Conservation (phyloP, 148 eudicot species). For the Chenopodium formosanum region DNA sequence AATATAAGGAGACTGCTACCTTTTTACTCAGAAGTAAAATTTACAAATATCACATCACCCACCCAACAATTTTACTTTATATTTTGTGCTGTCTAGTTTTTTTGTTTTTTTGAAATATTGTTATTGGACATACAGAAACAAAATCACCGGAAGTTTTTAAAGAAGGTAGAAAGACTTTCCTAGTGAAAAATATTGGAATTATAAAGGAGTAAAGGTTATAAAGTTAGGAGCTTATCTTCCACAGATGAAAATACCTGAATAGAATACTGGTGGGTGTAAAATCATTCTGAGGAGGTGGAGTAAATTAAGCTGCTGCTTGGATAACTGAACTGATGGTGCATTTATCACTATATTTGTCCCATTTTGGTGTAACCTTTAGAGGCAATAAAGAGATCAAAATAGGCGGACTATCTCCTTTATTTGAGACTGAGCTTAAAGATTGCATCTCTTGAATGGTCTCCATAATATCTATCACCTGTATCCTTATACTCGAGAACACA, state of each 20-base stretch:
- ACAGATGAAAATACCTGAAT: not conserved
- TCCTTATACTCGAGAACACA: not conserved
- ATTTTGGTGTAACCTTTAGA: not conserved
- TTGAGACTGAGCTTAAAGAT: not conserved
- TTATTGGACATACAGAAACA: not conserved
- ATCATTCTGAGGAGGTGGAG: not conserved
- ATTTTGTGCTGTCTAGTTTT: not conserved
- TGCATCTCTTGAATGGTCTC: not conserved
- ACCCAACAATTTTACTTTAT: not conserved
- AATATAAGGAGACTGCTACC: not conserved
- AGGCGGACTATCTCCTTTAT: not conserved
- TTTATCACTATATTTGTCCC: not conserved
- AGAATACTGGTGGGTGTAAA: not conserved
- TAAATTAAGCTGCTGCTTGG: not conserved
- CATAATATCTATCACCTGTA: not conserved
- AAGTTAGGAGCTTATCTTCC: not conserved
- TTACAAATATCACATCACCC: not conserved
- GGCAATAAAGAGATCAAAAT: not conserved
- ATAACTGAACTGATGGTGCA: not conserved
- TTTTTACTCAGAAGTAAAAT: not conserved
- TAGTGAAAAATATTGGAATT: not conserved
- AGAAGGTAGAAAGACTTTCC: not conserved
- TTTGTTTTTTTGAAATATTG: not conserved
- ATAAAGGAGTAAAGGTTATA: not conserved
- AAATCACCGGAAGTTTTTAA: not conserved